Base-by-base conservation (phyloP, 192 early-diverging fungal species). In the Rhizoclosmatium globosum region DNA sequence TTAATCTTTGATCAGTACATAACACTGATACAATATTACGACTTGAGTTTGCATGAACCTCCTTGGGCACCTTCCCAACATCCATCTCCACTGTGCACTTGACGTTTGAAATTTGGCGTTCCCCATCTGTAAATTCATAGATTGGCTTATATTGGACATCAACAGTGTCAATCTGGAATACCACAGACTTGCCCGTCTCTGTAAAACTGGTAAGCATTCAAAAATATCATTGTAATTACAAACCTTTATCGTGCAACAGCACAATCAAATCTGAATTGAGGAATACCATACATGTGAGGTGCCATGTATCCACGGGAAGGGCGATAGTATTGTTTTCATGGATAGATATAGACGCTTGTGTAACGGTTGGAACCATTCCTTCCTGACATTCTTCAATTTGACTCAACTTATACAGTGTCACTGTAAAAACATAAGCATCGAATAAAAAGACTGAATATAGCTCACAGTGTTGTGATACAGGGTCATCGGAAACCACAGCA, bases 31-130 rank as follows among this genome's bases (percentile, higher is more conserved):
- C 53, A 21, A 71, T 48, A 19, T 46, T n/a, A 45, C 53, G 69
- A 13, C 47, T 71, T 46, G 69, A 44, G 53, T 71, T 71, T n/a
- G 69, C 17, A 23, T 44, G 44, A 41, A 68, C 6, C 38, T 44
- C 15, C 11, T 15, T 41, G 2, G 38, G 19, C 11, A 13, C 7
- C 21, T 43, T 2, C 6, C 48, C 69, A 0, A 13, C 44, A 19
- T 56, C 38, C 31, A 71, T 43, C 50, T 57, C 53, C 31, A 68
- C 1, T 23, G 15, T 23, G 4, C 17, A 56, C 38, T 56, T 31
- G 69, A 71, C 43, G 39, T 31, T 31, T 31, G 31, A 31, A 31
- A 31, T 31, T 31, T 31, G 31, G 31, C 31, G 31, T 31, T 31
- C 31, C 0, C 31, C 31, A 31, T 31, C 31, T 31, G 31, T 31